Conservation (phyloP, 1,139 yeast genomes). For the Yamadazyma blattariae region DNA sequence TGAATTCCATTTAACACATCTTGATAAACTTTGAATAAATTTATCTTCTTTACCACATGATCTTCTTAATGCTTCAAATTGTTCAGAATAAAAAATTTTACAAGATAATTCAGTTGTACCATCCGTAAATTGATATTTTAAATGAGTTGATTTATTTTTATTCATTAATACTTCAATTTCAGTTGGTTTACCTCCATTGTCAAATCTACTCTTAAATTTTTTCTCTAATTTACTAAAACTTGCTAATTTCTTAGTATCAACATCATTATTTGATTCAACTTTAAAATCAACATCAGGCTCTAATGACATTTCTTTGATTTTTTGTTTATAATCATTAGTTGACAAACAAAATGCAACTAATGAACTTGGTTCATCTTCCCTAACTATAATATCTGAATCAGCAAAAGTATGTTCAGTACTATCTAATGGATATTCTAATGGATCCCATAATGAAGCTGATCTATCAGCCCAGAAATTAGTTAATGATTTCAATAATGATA, state of each 20-base stretch:
- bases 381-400: conserved; percentile 87
- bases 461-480: conserved; percentile 97
- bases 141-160: conserved; percentile 82
- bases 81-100: conserved; percentile 92
- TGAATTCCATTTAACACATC: conserved; percentile 95
- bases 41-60: conserved; percentile 77
- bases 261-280: conserved; percentile 20
- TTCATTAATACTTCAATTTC: conserved; percentile 68
- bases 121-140: conserved; percentile 88
- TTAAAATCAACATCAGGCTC: conserved; percentile 18
- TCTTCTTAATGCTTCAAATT: conserved; percentile 88
- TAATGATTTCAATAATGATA: conserved; percentile 76
- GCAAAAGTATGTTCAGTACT: conserved; percentile 88
- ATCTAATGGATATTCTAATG: conserved; percentile 77
- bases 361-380: conserved; percentile 97
- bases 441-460: conserved; percentile 94
- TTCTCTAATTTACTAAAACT: conserved; percentile 44
- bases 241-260: conserved; percentile 32
- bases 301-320: conserved; percentile 45
- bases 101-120: conserved; percentile 88
- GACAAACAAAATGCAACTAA: conserved; percentile 89
- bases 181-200: conserved; percentile 17
- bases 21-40: conserved; percentile 82
- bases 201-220: conserved; percentile 37
- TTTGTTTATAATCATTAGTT: conserved; percentile 74